Base-by-base conservation (phyloP, 176 grass and related monocot species). In the Paspalum notatum region DNA sequence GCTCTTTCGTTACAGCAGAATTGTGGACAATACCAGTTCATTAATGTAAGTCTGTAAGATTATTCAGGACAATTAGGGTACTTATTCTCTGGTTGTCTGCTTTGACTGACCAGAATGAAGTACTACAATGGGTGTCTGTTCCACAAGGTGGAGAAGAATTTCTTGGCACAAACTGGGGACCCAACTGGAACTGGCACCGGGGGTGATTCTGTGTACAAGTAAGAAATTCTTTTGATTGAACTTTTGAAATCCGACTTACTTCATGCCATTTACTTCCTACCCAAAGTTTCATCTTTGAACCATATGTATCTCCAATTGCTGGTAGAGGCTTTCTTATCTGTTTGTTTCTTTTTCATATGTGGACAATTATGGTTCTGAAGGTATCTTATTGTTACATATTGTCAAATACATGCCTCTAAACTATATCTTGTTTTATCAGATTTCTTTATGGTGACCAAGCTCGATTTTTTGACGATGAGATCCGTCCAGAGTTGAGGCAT, bases 131-230 rank as follows among this genome's bases (percentile, higher is more conserved):
- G 96, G 22, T 98, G 96, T 61, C 64, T 98, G 26, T 98, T 98
- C 79, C 92, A 98, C 82, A 98, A 93, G 84, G 96, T 98, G 84
- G 90, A 98, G 84, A 98, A 91, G 68, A 84, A 95, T 84, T 95
- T 98, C 76, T 82, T 98, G 79, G 96, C 92, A 62, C 96, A 98
- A 86, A 88, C 90, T n/a, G 92, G 96, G 1, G 96, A 98, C 39
- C 93, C 88, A 7, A 95, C 90, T 21, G 90, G 96, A 37, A 93
- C 90, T 22, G 90, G 92, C 18, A 91, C 92, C 0, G 92, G 88
- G 25, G 96, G 96, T 20, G 88, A 98, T 85, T 95, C 92, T 10
- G 44, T 91, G n/a, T 98, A 89, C 86, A 98, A 98, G 96, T 95
- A 48, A 91, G 83, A 80, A 42, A 16, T 9, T 81, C 51, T 56